Evolutionary conservation across 2,329 filamentous ascomycete species (phyloP).

Genomic region (Neodidymelliopsis sp.): DNA sequence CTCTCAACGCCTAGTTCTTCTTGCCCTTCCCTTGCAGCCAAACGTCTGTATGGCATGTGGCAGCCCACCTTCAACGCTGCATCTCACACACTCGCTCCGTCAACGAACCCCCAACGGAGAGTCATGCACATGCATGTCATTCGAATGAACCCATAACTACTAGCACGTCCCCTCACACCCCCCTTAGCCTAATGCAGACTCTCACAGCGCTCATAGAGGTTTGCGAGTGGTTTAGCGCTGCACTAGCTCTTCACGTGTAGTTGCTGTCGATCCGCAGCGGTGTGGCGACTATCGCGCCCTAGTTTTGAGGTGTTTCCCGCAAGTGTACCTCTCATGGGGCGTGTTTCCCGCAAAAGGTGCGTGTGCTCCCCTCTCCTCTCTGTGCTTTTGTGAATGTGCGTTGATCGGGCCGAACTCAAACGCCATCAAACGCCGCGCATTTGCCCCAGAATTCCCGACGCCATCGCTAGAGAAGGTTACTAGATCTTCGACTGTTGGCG

Average conservation of each 20-base stretch:
- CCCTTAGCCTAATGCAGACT: slow-evolving; percentile 3
- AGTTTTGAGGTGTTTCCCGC: slow-evolving; percentile 10
- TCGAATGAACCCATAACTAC: not conserved
- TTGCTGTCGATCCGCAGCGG: slow-evolving; percentile 15
- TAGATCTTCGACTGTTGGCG: slow-evolving; percentile 4
- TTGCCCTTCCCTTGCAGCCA: too few species aligned
- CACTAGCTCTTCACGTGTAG: slow-evolving; percentile 8
- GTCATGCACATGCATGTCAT: slow-evolving; percentile 16
- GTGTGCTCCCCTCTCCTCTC: too few species aligned
- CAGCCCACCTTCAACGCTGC: not conserved
- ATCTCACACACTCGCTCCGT: not conserved
- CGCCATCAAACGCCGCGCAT: slow-evolving; percentile 8
- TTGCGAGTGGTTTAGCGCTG: not conserved
- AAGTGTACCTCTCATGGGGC: slow-evolving; percentile 5
- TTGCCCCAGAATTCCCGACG: slow-evolving; percentile 9
- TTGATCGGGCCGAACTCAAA: slow-evolving; percentile 6
- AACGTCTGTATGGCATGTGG: not conserved
- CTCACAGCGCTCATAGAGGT: slow-evolving; percentile 5
- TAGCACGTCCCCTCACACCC: slow-evolving; percentile 4
- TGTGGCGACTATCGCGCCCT: slow-evolving; percentile 21
- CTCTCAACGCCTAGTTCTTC: not conserved
- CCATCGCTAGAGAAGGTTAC: slow-evolving; percentile 5
- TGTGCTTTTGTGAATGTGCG: not conserved
- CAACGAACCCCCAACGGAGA: not conserved
- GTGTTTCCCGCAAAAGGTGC: slow-evolving; percentile 12